phyloP scores from a whole-genome alignment of 2,329 filamentous ascomycete genomes.

The Pseudophaeomoniella oleicola region DNA sequence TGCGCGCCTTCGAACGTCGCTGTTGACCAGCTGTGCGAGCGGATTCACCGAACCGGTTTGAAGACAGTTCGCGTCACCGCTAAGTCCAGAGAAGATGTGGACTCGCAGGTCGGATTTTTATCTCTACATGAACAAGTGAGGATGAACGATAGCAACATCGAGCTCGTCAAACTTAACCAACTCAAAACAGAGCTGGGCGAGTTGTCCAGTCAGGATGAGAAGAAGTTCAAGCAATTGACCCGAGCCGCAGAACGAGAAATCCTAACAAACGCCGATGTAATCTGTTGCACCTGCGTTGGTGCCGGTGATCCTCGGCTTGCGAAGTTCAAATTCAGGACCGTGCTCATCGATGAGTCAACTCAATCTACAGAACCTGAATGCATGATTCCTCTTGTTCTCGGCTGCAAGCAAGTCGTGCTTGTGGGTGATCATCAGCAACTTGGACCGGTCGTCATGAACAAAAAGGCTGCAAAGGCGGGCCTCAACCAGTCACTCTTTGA shows the following conservation, averaged over 20 bases:
- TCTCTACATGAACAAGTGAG: conserved; percentile 94
- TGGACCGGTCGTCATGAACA: conserved; percentile 99
- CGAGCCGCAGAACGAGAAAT: conserved; percentile 91
- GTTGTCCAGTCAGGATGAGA: conserved; percentile 88
- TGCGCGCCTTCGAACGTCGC: conserved; percentile 97
- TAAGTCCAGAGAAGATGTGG: conserved; percentile 95
- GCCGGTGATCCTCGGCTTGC: conserved; percentile 87
- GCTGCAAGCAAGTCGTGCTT: conserved; percentile 97
- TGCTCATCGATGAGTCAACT: conserved; percentile 94
- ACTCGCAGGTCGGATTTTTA: conserved; percentile 92
- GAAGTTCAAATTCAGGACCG: conserved; percentile 97
- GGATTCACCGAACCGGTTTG: conserved; percentile 83
- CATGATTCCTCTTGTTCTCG: conserved; percentile 93
- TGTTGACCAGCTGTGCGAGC: conserved; percentile 94
- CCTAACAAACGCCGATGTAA: conserved; percentile 85
- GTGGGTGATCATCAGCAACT: conserved; percentile 97
- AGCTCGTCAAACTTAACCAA: conserved; percentile 81
- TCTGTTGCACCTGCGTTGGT: conserved; percentile 97
- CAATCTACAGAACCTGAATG: conserved; percentile 97
- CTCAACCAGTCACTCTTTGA: conserved; percentile 98
- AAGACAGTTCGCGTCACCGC: conserved; percentile 98
- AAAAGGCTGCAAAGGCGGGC: conserved; percentile 95
- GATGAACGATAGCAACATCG: conserved; percentile 91
- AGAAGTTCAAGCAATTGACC: conserved; percentile 94
- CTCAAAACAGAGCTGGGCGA: conserved; percentile 87